Percentiles rank a stretch among this genome's conserved stretches.
Conservation (phyloP, 768 basidiomycete genomes). For the Termitomyces sp. region DNA sequence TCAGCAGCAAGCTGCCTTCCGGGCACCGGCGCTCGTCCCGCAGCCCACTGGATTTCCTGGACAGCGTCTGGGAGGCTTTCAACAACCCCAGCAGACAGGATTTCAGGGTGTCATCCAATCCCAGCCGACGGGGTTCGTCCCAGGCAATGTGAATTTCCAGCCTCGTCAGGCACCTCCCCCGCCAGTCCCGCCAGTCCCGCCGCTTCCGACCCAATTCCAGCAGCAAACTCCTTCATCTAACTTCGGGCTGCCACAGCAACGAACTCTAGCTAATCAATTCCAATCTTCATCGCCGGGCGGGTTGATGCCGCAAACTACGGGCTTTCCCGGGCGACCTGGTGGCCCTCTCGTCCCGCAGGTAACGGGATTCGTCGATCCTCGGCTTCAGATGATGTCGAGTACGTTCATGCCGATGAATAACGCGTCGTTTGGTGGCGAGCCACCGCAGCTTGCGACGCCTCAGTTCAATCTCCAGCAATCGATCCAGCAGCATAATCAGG, state of each 20-base stretch:
- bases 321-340: slow-evolving; percentile 41
- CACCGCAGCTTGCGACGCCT: slow-evolving; percentile 64
- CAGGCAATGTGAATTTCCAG: slow-evolving; percentile 31
- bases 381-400: slow-evolving; percentile 83
- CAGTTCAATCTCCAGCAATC: slow-evolving; percentile 73
- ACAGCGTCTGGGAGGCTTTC: slow-evolving; percentile 37
- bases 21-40: slow-evolving; percentile 40
- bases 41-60: slow-evolving; percentile 59
- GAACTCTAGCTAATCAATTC: slow-evolving; percentile 41
- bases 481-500: slow-evolving; percentile 83
- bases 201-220: slow-evolving; percentile 58
- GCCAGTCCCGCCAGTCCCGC: slow-evolving; percentile 61
- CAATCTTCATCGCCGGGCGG: slow-evolving; percentile 51
- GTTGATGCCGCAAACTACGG: slow-evolving; percentile 49
- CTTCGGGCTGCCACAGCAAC: slow-evolving; percentile 34
- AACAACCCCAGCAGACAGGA: slow-evolving; percentile 59
- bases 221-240: slow-evolving; percentile 32
- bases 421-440: slow-evolving; percentile 40
- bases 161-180: slow-evolving; percentile 32
- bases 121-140: slow-evolving; percentile 47
- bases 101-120: slow-evolving; percentile 36
- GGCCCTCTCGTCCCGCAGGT: slow-evolving; percentile 60
- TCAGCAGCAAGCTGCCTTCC: slow-evolving; percentile 23
- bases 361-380: slow-evolving; percentile 79
- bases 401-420: slow-evolving; percentile 77